Evolutionary conservation across 2,329 filamentous ascomycete species (phyloP), one percentile per base, ranked within the genome.

Genomic region (Aspergillus fijiensis): DNA sequence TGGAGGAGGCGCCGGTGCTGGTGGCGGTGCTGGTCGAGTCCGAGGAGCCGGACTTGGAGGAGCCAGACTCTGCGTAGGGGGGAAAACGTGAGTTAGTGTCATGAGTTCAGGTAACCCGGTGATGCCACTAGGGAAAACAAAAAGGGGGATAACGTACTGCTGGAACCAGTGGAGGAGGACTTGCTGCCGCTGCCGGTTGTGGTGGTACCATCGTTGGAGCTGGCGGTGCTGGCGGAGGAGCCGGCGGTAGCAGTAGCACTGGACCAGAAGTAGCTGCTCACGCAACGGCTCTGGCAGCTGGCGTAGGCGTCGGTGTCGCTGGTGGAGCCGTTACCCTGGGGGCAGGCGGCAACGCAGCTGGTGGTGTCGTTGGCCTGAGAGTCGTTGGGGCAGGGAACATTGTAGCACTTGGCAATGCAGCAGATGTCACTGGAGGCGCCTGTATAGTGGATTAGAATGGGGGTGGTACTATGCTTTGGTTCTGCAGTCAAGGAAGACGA

Each of bases 351-450:
- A 51, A 81, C 82, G 67, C 83, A 85, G 52, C 77, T 72, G 68
- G 76, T 83, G 69, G 82, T 84, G 60, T 78, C 76, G 67, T 82
- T 79, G 67, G 76, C 80, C 71, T 82, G 77, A 51, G 70, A 68
- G n/a, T 78, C 75, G 70, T 79, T 80, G 63, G 83, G 83, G 70
- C 80, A 83, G 33, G 83, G 82, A 45, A 80, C 79, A 42, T 79
- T 75, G 65, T 80, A 74, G 74, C 83, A 85, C 14, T 72, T 68
- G 42, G 83, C 83, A 63, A 77, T 71, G 75, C 83, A 85, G 72
- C 79, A 82, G 56, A 81, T 73, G 66, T 85, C 81, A 48, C 63
- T 73, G 21, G 69, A 58, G 39, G 65, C 61, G 68, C 83, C 83
- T 76, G 60, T 19, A 63, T 49, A 63, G 57, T 57, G 9, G n/a